A percentile compares a stretch with the other conserved stretches of the same genome.
Conservation (phyloP, 176 grass and related monocot species). For the Oryza officinalis region DNA sequence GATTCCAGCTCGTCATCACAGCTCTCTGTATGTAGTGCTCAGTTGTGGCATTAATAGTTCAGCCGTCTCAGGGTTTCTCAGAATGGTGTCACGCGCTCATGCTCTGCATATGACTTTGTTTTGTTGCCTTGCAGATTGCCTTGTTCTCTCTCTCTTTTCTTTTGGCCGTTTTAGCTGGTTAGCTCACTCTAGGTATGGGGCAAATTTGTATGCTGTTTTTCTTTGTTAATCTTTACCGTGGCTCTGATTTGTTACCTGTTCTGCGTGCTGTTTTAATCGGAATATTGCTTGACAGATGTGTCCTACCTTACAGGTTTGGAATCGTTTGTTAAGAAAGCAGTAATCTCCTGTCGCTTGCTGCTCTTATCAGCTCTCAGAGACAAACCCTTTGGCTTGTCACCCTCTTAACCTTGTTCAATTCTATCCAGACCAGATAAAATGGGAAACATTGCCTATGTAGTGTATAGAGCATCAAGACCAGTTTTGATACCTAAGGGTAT, state of each 20-base stretch:
- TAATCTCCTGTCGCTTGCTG: background rate
- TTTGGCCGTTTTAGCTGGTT: background rate
- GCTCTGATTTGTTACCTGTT: background rate
- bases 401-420: background rate
- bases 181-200: background rate
- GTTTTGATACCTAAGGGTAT: background rate
- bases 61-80: conserved; percentile 21
- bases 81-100: background rate
- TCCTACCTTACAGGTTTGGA: background rate
- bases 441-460: conserved; percentile 23
- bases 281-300: background rate
- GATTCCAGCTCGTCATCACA: conserved; percentile 25
- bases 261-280: background rate
- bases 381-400: background rate
- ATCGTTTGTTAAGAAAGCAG: background rate
- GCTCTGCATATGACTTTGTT: background rate
- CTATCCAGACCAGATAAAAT: conserved; percentile 2
- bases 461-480: background rate
- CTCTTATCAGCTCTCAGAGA: background rate
- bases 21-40: conserved; percentile 20
- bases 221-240: background rate
- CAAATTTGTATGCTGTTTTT: background rate
- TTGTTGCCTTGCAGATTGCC: background rate
- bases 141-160: background rate
- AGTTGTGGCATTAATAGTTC: conserved; percentile 34